Base-by-base conservation (phyloP, 2,329 filamentous ascomycete genomes). In the Colletotrichum orchidophilum region DNA sequence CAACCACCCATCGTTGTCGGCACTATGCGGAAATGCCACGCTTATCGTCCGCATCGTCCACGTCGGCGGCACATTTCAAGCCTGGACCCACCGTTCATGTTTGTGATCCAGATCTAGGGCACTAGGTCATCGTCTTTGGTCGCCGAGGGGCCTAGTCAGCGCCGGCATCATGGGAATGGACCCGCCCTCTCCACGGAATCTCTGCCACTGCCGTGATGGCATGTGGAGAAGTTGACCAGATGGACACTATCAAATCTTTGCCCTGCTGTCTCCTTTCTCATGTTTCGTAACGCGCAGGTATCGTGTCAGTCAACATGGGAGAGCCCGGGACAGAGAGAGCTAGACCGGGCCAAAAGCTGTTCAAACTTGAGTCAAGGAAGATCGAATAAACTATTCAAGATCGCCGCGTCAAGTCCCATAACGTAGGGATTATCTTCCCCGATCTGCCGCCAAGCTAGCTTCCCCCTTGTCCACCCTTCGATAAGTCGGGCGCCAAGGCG, bases 401-500 rank as follows among this genome's bases (percentile, higher is more conserved):
- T 68, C 64, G 42, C 46, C 52, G 64, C 35, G 31, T 31, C 27
- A 35, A 26, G 52, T 42, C n/a, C 49, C 57, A 68, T 33, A 54
- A 59, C 64, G 53, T 63, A 59, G 49, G 42, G n/a, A 63, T 35
- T 50, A 24, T 35, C 26, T 52, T 58, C 52, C 64, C 64, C 64
- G 46, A 33, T 46, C 39, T 59, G 58, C 58, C 31, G 58, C 58
- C 64, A 71, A 49, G 42, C 29, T 63, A 53, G 58, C 42, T 53
- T 46, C 52, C 26, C 42, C 64, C 42, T 59, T 58, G 63, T 67
- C 31, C 29, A 39, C 42, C 68, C 39, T 46, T 46, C 58, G 74
- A 58, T 33, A 59, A 63, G 55, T 63, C 53, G 42, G 68, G 39
- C 29, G 70, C 66, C 70, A 62, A 72, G 70, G 70, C 70, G 70